Base-by-base conservation (phyloP, 78 protist species). In the Mantamonas sphyraenae region DNA sequence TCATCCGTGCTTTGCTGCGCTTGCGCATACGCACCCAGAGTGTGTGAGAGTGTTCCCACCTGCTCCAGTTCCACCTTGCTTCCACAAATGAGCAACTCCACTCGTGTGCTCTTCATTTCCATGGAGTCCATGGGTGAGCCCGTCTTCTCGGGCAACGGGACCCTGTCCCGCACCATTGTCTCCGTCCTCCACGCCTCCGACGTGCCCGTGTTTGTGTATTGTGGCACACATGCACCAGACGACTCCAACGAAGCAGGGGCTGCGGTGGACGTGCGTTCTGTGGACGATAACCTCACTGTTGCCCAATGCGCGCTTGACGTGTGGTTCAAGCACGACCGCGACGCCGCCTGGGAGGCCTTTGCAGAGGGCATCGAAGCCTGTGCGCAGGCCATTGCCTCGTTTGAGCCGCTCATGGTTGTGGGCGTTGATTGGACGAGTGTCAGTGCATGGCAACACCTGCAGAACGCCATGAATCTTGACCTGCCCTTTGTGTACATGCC, bases 371-470 rank as follows among this genome's bases (percentile, higher is more conserved):
- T 9, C n/a, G 45, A 2, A 3, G 45, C 1, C 34, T 0, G 2
- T 12, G 64, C 28, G 30, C 16, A 16, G n/a, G 14, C 38, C 26
- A 47, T 14, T 3, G 50, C 50, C 34, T 12, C 0, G 24, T 60
- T 60, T 22, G 66, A 28, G 10, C 66, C 66, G 3, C 34, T 37
- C 28, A 47, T 33, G 0, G 28, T 20, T 19, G 4, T 60, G 22
- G 66, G 51, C 3, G 20, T 60, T 47, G 66, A 60, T 47, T 60
- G 66, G 66, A 37, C 66, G 22, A 47, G 50, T 19, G 50, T 16
- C 8, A 33, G 10, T 5, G 66, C 66, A 4, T 37, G 42, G 66
- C 2, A 33, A 2, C 30, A 12, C 34, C 45, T 60, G 50, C 66
- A n/a, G 9, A 5, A 2, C 10, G 64, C 64, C n/a, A 1, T 17